Evolutionary conservation across 202 grass and related monocot species (phyloP), one percentile per base, ranked within the genome.

Genomic region (Panicum virgatum): DNA sequence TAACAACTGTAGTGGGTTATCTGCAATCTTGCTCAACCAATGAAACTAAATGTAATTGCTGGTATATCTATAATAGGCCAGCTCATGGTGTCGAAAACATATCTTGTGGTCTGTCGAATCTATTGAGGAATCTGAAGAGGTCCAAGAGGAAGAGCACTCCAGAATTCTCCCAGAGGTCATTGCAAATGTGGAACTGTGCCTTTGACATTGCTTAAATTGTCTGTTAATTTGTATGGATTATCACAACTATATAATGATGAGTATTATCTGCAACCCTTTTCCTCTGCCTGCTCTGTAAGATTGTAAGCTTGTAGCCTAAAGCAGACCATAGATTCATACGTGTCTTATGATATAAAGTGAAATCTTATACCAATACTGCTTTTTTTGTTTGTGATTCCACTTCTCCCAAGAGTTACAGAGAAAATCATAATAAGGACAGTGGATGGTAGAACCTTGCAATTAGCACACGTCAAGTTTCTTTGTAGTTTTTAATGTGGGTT

Each of bases 21-120:
- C 26, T 39, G 29, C 2, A 54, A 53, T 76, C 36, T 45, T 58
- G 6, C 73, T 86, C 57, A 43, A 70, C 43, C 23, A 78, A 20
- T 45, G 15, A n/a, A 81, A 59, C 2, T 13, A 83, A 56, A 61
- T 36, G 66, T 80, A 77, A 26, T 72, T 81, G 40, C 20, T 59
- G 16, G 29, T 51, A 36, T 76, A 53, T 51, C 46, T 72, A 42
- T 87, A 58, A 45, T 78, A 98, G 96, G 92, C 92, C 52, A 93
- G 50, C 62, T 91, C 73, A 48, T 98, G 96, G 92, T 98, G 92
- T 83, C 44, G 45, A 73, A 93, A 88, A 12, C 88, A 93, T 95
- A 84, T 95, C 51, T 27, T 54, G 43, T 84, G 42, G 69, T 84
- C 56, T 59, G n/a, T 65, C 18, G 81, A 65, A 79, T 89, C 84